Evolutionary conservation across 2,329 filamentous ascomycete genomes (phyloP).

Genomic region (Kalaharituber pfeilii): DNA sequence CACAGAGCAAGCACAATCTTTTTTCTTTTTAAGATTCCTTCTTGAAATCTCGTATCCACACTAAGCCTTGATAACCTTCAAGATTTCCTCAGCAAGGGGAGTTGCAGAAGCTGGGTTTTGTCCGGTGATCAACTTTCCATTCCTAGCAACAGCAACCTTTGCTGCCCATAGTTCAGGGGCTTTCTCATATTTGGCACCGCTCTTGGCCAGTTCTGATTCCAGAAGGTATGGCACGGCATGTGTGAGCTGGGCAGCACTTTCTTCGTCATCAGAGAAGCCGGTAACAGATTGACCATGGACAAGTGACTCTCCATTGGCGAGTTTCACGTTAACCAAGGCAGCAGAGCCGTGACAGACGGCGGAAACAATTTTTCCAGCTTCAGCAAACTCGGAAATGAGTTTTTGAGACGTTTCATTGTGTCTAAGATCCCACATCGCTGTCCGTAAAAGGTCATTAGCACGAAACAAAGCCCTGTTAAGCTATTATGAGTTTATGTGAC

Average conservation of each 20-base stretch:
- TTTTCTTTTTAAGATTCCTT: no score
- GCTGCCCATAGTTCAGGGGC: constrained; percentile 32
- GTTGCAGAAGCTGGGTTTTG: constrained; percentile 15
- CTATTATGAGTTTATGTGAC: constrained; percentile 22
- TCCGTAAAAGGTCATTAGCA: no score
- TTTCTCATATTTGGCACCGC: constrained; percentile 40
- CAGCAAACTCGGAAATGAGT: constrained; percentile 45
- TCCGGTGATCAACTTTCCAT: constrained; percentile 20
- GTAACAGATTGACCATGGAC: constrained; percentile 42
- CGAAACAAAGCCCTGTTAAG: not conserved
- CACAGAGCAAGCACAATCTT: no score
- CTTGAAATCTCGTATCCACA: no score
- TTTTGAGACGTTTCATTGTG: constrained; percentile 39
- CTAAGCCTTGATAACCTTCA: no score
- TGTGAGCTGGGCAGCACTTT: constrained; percentile 30
- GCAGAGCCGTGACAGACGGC: constrained; percentile 55
- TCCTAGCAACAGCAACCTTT: constrained; percentile 17
- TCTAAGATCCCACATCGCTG: constrained; percentile 50
- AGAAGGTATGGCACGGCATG: constrained; percentile 42
- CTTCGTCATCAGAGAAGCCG: constrained; percentile 42
- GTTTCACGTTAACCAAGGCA: constrained; percentile 41
- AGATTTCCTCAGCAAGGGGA: constrained; percentile 10
- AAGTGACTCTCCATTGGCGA: constrained; percentile 35
- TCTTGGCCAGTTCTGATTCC: constrained; percentile 36
- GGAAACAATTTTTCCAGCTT: constrained; percentile 43